Conservation (phyloP, 768 basidiomycete species). For the Cubamyces sp. region DNA sequence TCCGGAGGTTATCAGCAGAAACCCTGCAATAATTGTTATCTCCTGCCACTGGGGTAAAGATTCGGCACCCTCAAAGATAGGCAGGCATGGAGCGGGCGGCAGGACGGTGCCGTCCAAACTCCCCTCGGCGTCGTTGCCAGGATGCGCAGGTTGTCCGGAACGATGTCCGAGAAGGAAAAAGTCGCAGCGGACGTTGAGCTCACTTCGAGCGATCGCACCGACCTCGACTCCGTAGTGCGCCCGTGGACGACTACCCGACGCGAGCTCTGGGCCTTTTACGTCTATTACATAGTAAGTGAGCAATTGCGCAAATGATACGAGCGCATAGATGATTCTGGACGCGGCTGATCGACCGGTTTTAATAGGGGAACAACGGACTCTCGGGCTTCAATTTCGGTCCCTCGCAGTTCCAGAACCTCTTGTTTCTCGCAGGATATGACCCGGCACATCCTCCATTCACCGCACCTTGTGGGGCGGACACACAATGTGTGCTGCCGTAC, state of each 20-base stretch:
- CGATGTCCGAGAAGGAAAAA: slow-evolving; percentile 23
- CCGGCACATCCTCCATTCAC: slow-evolving; percentile 59
- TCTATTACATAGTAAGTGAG: slow-evolving; percentile 35
- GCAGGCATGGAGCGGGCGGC: slow-evolving; percentile 12
- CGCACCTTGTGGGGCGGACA: slow-evolving; percentile 49
- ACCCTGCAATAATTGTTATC: slow-evolving; percentile 6
- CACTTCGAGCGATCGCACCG: slow-evolving; percentile 1
- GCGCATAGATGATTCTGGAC: neutral
- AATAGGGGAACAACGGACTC: slow-evolving; percentile 66
- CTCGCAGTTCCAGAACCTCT: slow-evolving; percentile 74
- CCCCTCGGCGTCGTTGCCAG: slow-evolving; percentile 1
- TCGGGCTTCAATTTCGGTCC: slow-evolving; percentile 76
- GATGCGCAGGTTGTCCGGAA: slow-evolving; percentile 13
- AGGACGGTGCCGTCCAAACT: neutral
- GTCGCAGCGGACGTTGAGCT: slow-evolving; percentile 17
- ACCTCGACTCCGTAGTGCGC: neutral
- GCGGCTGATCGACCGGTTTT: neutral
- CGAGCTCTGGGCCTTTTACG: slow-evolving; percentile 42
- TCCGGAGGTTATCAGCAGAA: neutral
- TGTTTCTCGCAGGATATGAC: slow-evolving; percentile 75
- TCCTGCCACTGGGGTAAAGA: neutral
- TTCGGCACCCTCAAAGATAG: neutral
- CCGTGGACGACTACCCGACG: slow-evolving; percentile 45
- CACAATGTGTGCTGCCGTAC: slow-evolving; percentile 68
- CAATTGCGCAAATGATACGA: neutral